Conservation (phyloP, 257 asterid genomes). For the Anisodus tanguticus region DNA sequence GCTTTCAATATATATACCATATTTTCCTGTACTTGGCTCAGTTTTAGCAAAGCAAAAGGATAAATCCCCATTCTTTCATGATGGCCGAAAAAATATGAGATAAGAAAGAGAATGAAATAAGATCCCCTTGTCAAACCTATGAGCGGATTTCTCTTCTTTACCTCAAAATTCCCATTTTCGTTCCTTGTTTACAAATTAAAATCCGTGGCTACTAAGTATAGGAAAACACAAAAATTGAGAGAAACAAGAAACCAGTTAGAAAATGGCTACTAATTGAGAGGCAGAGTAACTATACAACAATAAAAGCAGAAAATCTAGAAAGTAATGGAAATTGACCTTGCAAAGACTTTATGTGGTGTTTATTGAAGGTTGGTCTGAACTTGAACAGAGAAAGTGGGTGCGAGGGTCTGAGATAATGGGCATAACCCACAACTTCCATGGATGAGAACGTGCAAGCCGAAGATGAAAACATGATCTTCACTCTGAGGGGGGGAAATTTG, state of each 20-base stretch:
- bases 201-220: not conserved
- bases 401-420: slow-evolving; percentile 33
- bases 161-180: slow-evolving; percentile 14
- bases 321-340: slow-evolving; percentile 21
- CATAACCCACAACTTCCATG: slow-evolving; percentile 39
- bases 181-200: not conserved
- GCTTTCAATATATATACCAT: not conserved
- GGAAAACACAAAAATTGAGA: not conserved
- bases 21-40: not conserved
- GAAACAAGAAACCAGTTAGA: not conserved
- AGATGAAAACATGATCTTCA: slow-evolving; percentile 37
- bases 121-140: not conserved
- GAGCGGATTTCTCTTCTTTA: slow-evolving; percentile 13
- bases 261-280: not conserved
- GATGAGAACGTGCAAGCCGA: slow-evolving; percentile 24
- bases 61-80: not conserved
- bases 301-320: not conserved
- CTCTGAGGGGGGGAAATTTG: not conserved
- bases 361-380: slow-evolving; percentile 25
- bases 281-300: not conserved
- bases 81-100: not conserved
- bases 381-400: slow-evolving; percentile 43
- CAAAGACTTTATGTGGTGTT: not conserved
- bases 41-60: not conserved
- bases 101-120: not conserved